phyloP scores from a whole-genome alignment of 495 filamentous ascomycete species.

The Glarea lozoyensis region DNA sequence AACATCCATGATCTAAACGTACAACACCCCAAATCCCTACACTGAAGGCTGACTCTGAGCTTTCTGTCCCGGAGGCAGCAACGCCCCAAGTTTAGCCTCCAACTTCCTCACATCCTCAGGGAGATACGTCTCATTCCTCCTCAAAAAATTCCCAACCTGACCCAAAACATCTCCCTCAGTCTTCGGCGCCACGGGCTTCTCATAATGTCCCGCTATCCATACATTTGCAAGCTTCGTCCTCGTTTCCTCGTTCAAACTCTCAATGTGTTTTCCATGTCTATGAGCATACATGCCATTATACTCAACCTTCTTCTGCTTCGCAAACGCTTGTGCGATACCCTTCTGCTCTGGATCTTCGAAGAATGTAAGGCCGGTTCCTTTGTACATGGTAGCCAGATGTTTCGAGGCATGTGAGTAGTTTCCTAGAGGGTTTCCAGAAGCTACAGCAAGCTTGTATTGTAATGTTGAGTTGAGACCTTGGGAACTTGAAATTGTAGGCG shows the following conservation, averaged over 20 bases:
- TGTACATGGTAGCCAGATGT: conserved; percentile 5
- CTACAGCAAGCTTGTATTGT: conserved; percentile 9
- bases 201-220: conserved; percentile 33
- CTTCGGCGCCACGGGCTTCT: conserved; percentile 21
- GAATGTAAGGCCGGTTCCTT: conserved; percentile 8
- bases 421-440: background rate
- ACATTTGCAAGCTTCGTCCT: conserved; percentile 27
- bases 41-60: background rate
- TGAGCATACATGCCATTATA: background rate
- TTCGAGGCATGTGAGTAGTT: background rate
- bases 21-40: background rate
- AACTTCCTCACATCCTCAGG: conserved; percentile 22
- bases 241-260: conserved; percentile 13
- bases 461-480: conserved; percentile 9
- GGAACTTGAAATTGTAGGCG: conserved; percentile 6
- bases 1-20: background rate
- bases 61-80: conserved; percentile 19
- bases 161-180: conserved; percentile 25
- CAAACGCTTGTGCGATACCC: conserved; percentile 6
- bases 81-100: conserved; percentile 24
- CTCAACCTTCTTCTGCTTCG: conserved; percentile 2
- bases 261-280: conserved; percentile 1
- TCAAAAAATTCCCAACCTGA: conserved; percentile 26
- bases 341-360: conserved; percentile 16
- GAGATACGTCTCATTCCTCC: conserved; percentile 29